Evolutionary conservation across 768 basidiomycete genomes (phyloP).

Genomic region (Strobilomyces confusus): DNA sequence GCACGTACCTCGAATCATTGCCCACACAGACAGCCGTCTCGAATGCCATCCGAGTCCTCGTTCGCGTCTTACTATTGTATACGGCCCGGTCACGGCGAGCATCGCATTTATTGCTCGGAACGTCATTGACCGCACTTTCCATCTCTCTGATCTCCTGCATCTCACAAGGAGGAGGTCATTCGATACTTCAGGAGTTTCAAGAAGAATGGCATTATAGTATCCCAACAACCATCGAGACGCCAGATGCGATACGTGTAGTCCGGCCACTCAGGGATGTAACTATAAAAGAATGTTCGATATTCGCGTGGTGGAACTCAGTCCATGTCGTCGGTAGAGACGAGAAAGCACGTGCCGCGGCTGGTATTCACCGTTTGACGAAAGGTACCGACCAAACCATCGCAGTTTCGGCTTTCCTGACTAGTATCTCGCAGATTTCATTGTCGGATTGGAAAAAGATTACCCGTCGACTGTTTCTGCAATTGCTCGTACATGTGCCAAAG

Average conservation of each 20-base stretch:
- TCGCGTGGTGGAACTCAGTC: constrained; percentile 70
- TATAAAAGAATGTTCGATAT: constrained; percentile 75
- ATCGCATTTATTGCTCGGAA: constrained; percentile 79
- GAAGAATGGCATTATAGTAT: constrained; percentile 58
- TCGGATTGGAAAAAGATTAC: constrained; percentile 76
- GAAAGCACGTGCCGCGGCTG: constrained; percentile 46
- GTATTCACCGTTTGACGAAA: constrained; percentile 65
- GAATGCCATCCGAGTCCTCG: constrained; percentile 53
- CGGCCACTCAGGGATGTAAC: constrained; percentile 71
- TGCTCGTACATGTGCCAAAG: constrained; percentile 73
- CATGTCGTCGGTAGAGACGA: constrained; percentile 47
- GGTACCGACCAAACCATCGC: constrained; percentile 37
- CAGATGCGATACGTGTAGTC: constrained; percentile 43
- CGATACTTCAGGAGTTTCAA: constrained; percentile 60
- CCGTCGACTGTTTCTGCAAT: constrained; percentile 86
- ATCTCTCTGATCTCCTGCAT: constrained; percentile 71
- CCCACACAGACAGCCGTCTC: constrained; percentile 73
- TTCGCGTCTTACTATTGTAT: constrained; percentile 66
- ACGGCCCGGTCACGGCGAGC: constrained; percentile 53
- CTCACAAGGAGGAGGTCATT: constrained; percentile 72
- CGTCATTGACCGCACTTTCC: constrained; percentile 74
- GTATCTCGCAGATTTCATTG: constrained; percentile 60
- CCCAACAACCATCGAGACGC: constrained; percentile 3
- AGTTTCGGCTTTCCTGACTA: neutral
- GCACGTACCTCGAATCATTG: constrained; percentile 55